Evolutionary conservation across 2,329 filamentous ascomycete species (phyloP), one percentile per base, ranked within the genome.

Genomic region (Seiridium unicorne): DNA sequence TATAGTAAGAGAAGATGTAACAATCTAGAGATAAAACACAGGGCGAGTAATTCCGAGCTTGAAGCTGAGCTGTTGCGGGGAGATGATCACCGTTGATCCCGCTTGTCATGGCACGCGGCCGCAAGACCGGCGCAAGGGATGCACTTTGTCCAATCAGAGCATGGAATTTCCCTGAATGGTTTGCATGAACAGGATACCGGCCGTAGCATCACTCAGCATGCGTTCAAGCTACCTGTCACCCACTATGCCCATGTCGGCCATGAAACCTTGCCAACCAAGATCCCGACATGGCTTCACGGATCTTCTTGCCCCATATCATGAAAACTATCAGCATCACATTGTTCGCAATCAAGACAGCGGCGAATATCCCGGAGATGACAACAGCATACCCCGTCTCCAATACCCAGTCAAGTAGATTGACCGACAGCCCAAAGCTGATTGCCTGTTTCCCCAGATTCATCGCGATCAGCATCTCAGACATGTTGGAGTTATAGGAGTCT

Each of bases 401-500:
- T 32, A 84, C 77, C 81, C 81, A 84, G 60, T 82, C 76, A 13
- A 84, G 69, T 56, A 84, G 70, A 59, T 82, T 75, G 56, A 80
- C 71, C 3, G 79, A 79, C 69, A 84, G 78, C 1, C 80, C 81
- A 62, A 84, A 84, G 59, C 77, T 81, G 56, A 84, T 82, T 3
- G 81, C 80, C 70, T 84, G 81, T 67, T 84, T 84, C 9, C 82
- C 82, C n/a, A 84, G 67, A 63, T 84, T 84, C 77, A 84, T 84
- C 3, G 81, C 81, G 61, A 84, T 87, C 9, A 87, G 77, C 84
- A 87, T 86, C 72, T 87, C 84, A 32, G 79, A 81, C n/a, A 84
- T 82, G 64, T 86, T 84, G 40, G 79, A 76, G 26, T 80, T 81
- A 70, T 87, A 85, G 57, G 78, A 81, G 67, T 87, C 84, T 44